phyloP scores from a whole-genome alignment of 2,329 filamentous ascomycete species.

The Talaromyces pinophilus region DNA sequence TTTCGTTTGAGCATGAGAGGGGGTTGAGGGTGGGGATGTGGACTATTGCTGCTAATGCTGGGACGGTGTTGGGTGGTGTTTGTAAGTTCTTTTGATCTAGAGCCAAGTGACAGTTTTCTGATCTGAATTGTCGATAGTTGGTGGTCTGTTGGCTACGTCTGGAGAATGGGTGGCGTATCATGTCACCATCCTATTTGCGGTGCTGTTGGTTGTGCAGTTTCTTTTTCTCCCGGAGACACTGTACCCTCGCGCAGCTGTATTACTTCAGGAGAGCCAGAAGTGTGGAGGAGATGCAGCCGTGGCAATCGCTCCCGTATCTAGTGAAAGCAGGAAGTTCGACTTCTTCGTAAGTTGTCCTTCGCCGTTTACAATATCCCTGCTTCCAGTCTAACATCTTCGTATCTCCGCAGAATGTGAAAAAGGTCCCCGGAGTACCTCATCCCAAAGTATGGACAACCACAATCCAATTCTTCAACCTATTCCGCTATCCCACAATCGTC shows the following conservation, averaged over 20 bases:
- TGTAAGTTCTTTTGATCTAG: conserved; percentile 33
- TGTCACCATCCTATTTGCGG: conserved; percentile 55
- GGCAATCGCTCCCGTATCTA: background rate
- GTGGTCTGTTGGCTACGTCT: conserved; percentile 54
- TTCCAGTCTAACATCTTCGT: background rate
- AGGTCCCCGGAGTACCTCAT: conserved; percentile 55
- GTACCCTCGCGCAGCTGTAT: conserved; percentile 48
- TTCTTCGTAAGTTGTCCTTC: background rate
- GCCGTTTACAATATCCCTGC: background rate
- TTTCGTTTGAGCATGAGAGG: conserved; percentile 60
- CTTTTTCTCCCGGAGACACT: conserved; percentile 58
- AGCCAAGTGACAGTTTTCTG: background rate
- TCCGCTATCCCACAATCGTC: conserved; percentile 49
- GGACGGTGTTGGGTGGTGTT: conserved; percentile 53
- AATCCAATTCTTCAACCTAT: conserved; percentile 51
- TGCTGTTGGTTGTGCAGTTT: conserved; percentile 52
- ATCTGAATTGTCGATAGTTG: conserved; percentile 39
- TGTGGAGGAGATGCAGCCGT: background rate
- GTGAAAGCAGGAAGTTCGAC: background rate
- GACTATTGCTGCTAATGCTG: conserved; percentile 58
- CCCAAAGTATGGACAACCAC: conserved; percentile 52
- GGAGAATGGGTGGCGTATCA: conserved; percentile 59
- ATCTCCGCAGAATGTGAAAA: conserved; percentile 30
- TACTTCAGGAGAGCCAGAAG: background rate
- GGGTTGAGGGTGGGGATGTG: conserved; percentile 59